Evolutionary conservation across 805 yeast species (phyloP).

Genomic region (Lipomyces chichibuensis): DNA sequence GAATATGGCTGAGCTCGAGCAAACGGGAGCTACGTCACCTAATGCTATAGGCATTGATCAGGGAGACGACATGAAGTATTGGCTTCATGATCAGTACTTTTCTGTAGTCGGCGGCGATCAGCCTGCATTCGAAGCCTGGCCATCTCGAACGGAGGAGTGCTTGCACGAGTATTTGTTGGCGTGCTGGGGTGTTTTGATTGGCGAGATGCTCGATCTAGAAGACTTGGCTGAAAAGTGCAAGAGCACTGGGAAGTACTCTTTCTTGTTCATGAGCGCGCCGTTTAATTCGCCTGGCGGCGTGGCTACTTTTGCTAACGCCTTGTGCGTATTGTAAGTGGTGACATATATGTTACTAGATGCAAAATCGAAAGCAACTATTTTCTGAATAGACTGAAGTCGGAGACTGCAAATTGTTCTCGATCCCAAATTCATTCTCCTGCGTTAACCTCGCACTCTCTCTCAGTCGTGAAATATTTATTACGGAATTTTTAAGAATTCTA

Average conservation of each 20-base stretch:
- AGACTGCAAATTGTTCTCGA: too few relatives aligned
- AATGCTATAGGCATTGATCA: conserved; percentile 40
- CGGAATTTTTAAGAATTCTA: too few relatives aligned
- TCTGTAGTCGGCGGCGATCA: conserved; percentile 43
- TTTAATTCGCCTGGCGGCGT: conserved; percentile 46
- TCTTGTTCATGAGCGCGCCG: conserved; percentile 45
- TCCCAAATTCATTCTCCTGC: too few relatives aligned
- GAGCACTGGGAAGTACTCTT: conserved; percentile 39
- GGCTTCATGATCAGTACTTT: conserved; percentile 42
- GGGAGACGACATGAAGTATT: conserved; percentile 39
- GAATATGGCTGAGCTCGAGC: conserved; percentile 18
- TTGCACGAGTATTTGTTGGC: conserved; percentile 39
- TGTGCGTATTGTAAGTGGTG: conserved; percentile 43
- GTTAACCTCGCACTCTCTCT: too few relatives aligned
- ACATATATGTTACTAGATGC: neutral
- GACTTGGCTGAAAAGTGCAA: conserved; percentile 41
- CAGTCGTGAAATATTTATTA: too few relatives aligned
- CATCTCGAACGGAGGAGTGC: conserved; percentile 23
- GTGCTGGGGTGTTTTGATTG: conserved; percentile 47
- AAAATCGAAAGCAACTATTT: neutral
- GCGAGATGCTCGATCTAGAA: conserved; percentile 45
- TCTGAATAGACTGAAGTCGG: too few relatives aligned
- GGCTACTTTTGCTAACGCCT: conserved; percentile 51
- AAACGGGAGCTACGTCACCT: conserved; percentile 26
- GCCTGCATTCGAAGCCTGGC: conserved; percentile 41